Percentiles rank a stretch among this genome's conserved stretches.
These are phyloP conservation scores for Apiospora malaysiana DNA, from an alignment of 2,329 filamentous ascomycete species.

Conservation along the genomic window DNA sequence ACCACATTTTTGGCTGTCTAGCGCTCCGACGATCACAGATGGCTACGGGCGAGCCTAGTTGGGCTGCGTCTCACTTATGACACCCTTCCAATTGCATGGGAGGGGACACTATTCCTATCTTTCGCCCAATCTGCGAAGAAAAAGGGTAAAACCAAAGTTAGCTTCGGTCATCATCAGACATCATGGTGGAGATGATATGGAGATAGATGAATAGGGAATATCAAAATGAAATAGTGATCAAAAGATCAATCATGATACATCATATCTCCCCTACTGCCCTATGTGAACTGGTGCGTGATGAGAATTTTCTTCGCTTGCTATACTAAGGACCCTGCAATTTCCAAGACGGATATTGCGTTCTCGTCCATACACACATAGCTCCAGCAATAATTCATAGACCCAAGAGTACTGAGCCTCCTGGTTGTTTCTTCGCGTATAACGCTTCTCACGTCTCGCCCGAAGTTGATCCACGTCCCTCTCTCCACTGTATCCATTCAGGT, in stretches of 20 bases:
- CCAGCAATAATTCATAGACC: too few relatives aligned
- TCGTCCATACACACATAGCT: too few relatives aligned
- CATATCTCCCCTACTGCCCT: neutral
- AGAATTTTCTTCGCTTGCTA: too few relatives aligned
- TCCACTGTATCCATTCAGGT: too few relatives aligned
- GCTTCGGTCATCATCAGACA: constrained; percentile 14
- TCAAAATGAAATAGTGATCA: constrained; percentile 6
- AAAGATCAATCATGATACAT: constrained; percentile 5
- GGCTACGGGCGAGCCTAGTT: constrained; percentile 6
- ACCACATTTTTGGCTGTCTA: constrained; percentile 1
- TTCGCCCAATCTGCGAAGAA: constrained; percentile 1
- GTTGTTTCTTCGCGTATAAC: too few relatives aligned
- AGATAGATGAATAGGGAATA: constrained; percentile 11
- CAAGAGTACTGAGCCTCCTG: too few relatives aligned
- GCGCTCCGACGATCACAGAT: constrained; percentile 12
- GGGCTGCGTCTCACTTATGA: constrained; percentile 25
- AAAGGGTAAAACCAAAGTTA: neutral
- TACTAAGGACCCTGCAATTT: too few relatives aligned
- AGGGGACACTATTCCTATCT: constrained; percentile 18
- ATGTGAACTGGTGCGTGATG: neutral
- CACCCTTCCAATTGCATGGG: constrained; percentile 16
- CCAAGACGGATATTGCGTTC: too few relatives aligned
- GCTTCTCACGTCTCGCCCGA: too few relatives aligned
- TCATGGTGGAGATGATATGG: constrained; percentile 3
- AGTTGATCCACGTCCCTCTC: too few relatives aligned